A percentile compares a stretch with the other conserved stretches of the same genome.
phyloP scores from a whole-genome alignment of 495 filamentous ascomycete genomes.

The Bacidia gigantensis region DNA sequence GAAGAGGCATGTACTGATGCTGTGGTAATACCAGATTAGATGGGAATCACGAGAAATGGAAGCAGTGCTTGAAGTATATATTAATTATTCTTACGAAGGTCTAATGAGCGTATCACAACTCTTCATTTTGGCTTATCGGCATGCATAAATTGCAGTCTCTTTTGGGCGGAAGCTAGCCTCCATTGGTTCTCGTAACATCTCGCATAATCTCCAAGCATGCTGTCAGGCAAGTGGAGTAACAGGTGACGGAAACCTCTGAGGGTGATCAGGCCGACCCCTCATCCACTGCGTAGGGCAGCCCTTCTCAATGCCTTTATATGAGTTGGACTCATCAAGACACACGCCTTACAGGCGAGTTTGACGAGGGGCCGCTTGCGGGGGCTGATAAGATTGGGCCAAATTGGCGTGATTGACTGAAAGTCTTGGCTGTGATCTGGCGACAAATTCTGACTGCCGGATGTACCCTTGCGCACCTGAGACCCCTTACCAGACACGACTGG shows the following conservation, averaged over 20 bases:
- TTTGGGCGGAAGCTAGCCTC: neutral
- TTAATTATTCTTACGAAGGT: too few relatives aligned
- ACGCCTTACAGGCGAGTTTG: neutral
- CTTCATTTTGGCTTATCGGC: neutral
- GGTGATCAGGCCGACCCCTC: too few relatives aligned
- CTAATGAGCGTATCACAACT: neutral
- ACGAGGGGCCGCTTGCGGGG: too few relatives aligned
- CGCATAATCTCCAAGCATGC: neutral
- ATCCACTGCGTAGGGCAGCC: too few relatives aligned
- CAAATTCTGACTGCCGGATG: neutral
- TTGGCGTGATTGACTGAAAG: neutral
- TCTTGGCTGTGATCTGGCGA: neutral
- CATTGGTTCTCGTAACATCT: neutral
- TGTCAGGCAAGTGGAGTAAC: neutral
- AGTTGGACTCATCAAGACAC: too few relatives aligned
- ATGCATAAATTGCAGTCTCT: neutral
- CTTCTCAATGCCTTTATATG: too few relatives aligned
- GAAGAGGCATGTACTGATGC: too few relatives aligned
- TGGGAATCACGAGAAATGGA: neutral
- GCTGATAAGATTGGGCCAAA: neutral
- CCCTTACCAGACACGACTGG: constrained; percentile 1
- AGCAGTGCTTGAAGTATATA: neutral
- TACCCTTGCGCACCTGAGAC: neutral
- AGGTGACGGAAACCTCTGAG: neutral
- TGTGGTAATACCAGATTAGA: too few relatives aligned